phyloP scores from a whole-genome alignment of 257 asterid species.

The Datura wrightii region DNA sequence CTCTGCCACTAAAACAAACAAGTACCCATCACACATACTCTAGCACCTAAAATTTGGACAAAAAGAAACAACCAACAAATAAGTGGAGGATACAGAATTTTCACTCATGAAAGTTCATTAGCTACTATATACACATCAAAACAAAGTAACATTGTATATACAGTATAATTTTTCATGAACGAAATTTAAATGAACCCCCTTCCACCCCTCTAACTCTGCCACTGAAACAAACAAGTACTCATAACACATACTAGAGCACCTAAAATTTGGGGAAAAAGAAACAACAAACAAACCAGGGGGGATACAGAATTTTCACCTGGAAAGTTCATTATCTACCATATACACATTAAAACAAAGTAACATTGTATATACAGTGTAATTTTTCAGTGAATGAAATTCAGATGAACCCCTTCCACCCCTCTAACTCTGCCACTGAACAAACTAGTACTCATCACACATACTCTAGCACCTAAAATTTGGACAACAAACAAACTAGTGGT shows the following conservation, averaged over 20 bases:
- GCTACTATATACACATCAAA: background rate
- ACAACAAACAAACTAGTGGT: background rate
- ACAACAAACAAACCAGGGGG: background rate
- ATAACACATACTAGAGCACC: slow-evolving; percentile 17
- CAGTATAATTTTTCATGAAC: background rate
- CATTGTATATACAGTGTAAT: too few species aligned
- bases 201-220: background rate
- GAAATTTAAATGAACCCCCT: background rate
- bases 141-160: background rate
- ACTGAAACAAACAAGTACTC: background rate
- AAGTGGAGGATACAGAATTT: background rate
- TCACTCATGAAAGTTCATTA: background rate
- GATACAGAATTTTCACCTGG: background rate
- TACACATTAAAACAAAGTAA: background rate
- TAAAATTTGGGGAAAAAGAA: background rate
- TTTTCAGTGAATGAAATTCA: too few species aligned
- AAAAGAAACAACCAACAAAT: background rate
- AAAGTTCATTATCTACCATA: background rate
- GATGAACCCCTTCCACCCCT: background rate
- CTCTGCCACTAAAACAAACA: too few species aligned
- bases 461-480: background rate
- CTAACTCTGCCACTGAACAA: background rate
- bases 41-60: background rate
- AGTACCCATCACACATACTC: background rate
- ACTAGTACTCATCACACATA: background rate